Evolutionary conservation across 257 asterid genomes (phyloP), one percentile per base, ranked within the genome.

Genomic region (Craterostigma plantagineum): DNA sequence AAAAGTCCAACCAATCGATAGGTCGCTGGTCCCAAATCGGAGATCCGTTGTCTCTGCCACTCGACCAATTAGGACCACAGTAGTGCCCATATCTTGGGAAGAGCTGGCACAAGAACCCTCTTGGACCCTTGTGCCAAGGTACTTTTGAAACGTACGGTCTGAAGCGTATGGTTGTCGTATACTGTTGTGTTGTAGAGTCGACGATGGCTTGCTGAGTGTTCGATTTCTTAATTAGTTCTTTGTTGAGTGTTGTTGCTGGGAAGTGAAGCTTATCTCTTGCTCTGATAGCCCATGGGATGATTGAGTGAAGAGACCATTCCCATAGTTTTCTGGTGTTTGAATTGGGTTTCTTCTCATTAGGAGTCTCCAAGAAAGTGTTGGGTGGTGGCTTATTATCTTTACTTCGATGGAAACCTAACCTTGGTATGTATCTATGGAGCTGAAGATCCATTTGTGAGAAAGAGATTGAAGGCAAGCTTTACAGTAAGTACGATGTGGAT

Each of bases 1-100:
- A 85, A 58, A 75, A 85, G 50, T 85, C 96, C 66, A 85, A 61
- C 94, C 92, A 77, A 66, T 85, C 96, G 55, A 73, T 85, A 1
- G 96, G 96, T 9, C 96, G 71, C 54, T 55, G 81, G 74, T 85
- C 94, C 96, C 96, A 85, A 16, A 85, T 50, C 27, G 66, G 70
- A 34, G 96, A 85, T 16, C 96, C 96, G n/a, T 61, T 34, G 34
- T 75, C 83, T 56, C 69, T 85, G 43, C 96, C 96, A 56, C 96
- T 85, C 0, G 96, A 85, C 96, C 96, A 85, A 58, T 85, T 85
- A 4, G 96, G 96, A 33, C 96, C 96, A 48, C 96, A 85, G 58
- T 81, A 85, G 59, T 73, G 84, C 30, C 96, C 96, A 42, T 85
- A 85, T 30, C 96, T 65, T 3, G 96, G 96, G 55, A 85, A 85